phyloP scores from a whole-genome alignment of 352 stramenopile species.

The Pythium brassicae region DNA sequence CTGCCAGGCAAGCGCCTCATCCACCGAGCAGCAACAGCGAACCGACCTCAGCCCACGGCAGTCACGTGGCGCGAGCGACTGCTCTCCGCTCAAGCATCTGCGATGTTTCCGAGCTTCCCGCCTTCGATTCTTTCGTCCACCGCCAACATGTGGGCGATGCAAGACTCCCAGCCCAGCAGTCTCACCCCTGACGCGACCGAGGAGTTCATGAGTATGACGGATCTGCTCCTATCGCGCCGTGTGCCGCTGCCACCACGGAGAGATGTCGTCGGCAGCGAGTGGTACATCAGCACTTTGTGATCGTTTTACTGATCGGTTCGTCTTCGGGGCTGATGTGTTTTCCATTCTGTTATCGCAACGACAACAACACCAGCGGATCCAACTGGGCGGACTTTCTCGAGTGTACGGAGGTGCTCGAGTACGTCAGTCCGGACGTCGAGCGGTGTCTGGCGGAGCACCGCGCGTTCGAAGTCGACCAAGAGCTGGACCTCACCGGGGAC shows the following conservation, averaged over 20 bases:
- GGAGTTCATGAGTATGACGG: slow-evolving; percentile 13
- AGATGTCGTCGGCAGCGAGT: not conserved
- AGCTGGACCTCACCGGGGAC: slow-evolving; percentile 52
- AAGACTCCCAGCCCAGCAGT: not conserved
- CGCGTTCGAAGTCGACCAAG: slow-evolving; percentile 43
- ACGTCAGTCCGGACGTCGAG: slow-evolving; percentile 66
- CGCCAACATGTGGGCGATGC: not conserved
- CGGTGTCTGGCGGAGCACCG: slow-evolving; percentile 30
- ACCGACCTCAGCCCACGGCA: not conserved
- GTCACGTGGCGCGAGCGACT: no score
- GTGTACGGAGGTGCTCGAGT: slow-evolving; percentile 36
- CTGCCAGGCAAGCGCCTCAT: slow-evolving; percentile 10
- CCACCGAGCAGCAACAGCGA: not conserved
- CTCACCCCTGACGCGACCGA: no score
- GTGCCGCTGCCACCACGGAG: not conserved
- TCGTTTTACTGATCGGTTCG: not conserved
- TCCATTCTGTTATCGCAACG: slow-evolving; percentile 15
- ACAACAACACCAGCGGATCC: slow-evolving; percentile 16
- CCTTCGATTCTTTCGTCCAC: not conserved
- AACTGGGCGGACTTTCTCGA: slow-evolving; percentile 57
- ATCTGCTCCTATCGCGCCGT: slow-evolving; percentile 4
- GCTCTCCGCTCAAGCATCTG: no score
- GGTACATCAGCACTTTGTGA: not conserved
- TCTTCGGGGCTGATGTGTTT: not conserved
- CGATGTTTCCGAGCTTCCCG: slow-evolving; percentile 2